Evolutionary conservation across 2,329 filamentous ascomycete genomes (phyloP), one percentile per base, ranked within the genome.

Genomic region (Beauveria scarabaeidicola): DNA sequence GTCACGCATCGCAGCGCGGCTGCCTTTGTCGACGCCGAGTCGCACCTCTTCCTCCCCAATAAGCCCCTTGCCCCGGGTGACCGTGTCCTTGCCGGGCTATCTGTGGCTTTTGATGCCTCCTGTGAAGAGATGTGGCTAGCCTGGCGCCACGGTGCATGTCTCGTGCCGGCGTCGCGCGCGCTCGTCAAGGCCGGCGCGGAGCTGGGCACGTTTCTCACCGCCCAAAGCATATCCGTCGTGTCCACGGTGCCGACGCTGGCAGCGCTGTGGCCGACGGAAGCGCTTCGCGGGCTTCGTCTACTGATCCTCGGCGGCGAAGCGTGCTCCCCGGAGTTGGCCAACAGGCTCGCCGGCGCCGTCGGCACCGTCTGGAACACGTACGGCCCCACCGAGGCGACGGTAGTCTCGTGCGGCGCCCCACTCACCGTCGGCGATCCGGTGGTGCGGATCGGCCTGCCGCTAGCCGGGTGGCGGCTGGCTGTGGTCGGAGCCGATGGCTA

Each of bases 401-500:
- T 66, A 9, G 64, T 66, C 5, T 61, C 64, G 3, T 66, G 63
- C 50, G 64, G 60, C 52, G 63, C 64, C 43, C 63, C 61, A 46
- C 61, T 66, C 11, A 54, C 46, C 3, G 60, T 61, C 55, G 63
- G 62, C 27, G 55, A 63, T 52, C 51, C 61, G 43, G 63, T 66
- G 5, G 58, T 58, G 3, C 56, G 61, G 29, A 66, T 66, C 52
- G 64, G 64, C 8, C 61, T 66, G 5, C 64, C 64, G 13, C 62
- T 66, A 11, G 62, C 61, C 25, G 64, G 64, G 1, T 66, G 64
- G 64, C 62, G 63, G 41, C 60, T 66, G n/a, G 64, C 64, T 57
- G 64, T 66, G 15, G 63, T 65, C 63, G 77, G 73, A 36, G 66
- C 68, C 10, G 73, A 78, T 58, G 76, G 76, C 2, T 72, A 78